Percentiles rank a stretch among this genome's conserved stretches.
Evolutionary conservation across 2,329 filamentous ascomycete genomes (phyloP).

Genomic region (Microdochium paspali): DNA sequence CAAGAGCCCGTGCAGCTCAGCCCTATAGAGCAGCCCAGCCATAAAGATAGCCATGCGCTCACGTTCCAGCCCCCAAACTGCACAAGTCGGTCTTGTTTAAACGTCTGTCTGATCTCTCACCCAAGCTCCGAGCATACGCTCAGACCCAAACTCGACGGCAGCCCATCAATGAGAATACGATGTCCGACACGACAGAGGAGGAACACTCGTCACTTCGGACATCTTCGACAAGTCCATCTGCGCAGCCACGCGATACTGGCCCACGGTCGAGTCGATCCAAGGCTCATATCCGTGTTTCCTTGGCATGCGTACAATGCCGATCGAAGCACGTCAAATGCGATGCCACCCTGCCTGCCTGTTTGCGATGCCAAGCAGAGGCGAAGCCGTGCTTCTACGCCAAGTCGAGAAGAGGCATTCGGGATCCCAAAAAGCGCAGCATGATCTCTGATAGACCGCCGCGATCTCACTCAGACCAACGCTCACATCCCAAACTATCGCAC

Average conservation of each 20-base stretch:
- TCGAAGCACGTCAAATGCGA: slow-evolving; percentile 41
- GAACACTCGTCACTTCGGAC: neutral
- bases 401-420: slow-evolving; percentile 33
- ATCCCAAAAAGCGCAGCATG: slow-evolving; percentile 21
- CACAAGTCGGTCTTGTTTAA: neutral
- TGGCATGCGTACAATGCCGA: slow-evolving; percentile 37
- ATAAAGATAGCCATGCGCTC: neutral
- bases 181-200: slow-evolving; percentile 1
- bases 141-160: neutral
- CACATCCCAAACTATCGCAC: slow-evolving; percentile 1
- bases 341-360: slow-evolving; percentile 29
- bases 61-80: neutral
- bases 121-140: neutral
- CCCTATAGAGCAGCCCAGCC: neutral
- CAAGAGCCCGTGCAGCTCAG: neutral
- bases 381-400: slow-evolving; percentile 36
- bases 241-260: neutral
- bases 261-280: slow-evolving; percentile 13
- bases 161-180: neutral
- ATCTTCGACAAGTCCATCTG: neutral
- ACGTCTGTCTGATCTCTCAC: neutral
- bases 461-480: slow-evolving; percentile 4
- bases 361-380: slow-evolving; percentile 27
- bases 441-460: slow-evolving; percentile 17
- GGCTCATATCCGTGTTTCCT: slow-evolving; percentile 28